phyloP scores from a whole-genome alignment of 768 basidiomycete genomes.

The Daedalea quercina region DNA sequence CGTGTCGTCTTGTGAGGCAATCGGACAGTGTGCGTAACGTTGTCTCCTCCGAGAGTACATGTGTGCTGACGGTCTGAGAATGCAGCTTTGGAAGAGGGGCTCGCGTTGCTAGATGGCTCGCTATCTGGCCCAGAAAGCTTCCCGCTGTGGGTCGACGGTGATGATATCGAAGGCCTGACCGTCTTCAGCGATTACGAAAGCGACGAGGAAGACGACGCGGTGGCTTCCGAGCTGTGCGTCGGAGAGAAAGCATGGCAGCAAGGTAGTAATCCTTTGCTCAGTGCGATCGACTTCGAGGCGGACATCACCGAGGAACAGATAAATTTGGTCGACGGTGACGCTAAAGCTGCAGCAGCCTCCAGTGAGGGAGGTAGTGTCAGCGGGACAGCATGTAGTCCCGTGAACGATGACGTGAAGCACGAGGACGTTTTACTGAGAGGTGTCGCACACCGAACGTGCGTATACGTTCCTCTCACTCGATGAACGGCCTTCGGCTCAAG shows the following conservation, averaged over 20 bases:
- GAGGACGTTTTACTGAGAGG: too few relatives aligned
- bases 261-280: too few relatives aligned
- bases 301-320: too few relatives aligned
- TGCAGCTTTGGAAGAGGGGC: neutral
- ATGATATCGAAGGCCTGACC: neutral
- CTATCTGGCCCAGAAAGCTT: neutral
- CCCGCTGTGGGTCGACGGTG: neutral
- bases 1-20: neutral
- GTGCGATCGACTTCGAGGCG: too few relatives aligned
- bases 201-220: neutral
- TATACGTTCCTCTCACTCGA: neutral
- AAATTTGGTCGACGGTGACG: too few relatives aligned
- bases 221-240: neutral
- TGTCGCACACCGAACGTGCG: neutral
- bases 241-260: neutral
- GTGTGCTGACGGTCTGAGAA: neutral
- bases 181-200: neutral
- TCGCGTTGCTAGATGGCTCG: neutral
- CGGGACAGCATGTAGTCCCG: too few relatives aligned
- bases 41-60: too few relatives aligned
- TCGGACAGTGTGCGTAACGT: too few relatives aligned
- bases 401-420: too few relatives aligned
- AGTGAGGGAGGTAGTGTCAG: too few relatives aligned
- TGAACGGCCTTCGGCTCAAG: neutral
- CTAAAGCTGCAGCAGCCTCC: too few relatives aligned